These are phyloP conservation scores for Rhizoclosmatium globosum DNA, from an alignment of 192 early-diverging fungal genomes.

Conservation along the genomic window DNA sequence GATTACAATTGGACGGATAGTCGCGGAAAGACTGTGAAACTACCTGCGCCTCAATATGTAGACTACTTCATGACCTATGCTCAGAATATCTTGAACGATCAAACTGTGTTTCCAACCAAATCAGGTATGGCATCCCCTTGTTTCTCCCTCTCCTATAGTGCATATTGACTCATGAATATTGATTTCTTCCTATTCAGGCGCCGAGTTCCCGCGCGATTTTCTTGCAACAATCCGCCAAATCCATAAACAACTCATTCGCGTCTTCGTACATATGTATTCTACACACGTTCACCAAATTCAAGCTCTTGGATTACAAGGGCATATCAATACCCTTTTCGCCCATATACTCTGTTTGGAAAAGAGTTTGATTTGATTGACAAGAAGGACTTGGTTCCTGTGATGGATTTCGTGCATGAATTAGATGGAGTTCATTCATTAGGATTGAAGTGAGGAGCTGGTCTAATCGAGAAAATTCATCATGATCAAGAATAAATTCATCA, in stretches of 20 bases:
- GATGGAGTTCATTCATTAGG: slow-evolving; percentile 14
- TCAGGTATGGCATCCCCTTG: slow-evolving; percentile 60
- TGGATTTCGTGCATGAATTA: slow-evolving; percentile 72
- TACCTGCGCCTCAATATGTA: slow-evolving; percentile 94
- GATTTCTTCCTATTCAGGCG: slow-evolving; percentile 55
- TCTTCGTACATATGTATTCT: slow-evolving; percentile 95
- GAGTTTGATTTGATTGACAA: slow-evolving; percentile 95
- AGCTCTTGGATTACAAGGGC: slow-evolving; percentile 81
- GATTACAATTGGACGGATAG: slow-evolving; percentile 96
- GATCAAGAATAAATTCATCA: no score
- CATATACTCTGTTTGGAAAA: slow-evolving; percentile 93
- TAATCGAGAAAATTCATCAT: no score
- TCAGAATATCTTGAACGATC: slow-evolving; percentile 87
- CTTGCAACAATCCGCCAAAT: slow-evolving; percentile 71
- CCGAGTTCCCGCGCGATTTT: slow-evolving; percentile 88
- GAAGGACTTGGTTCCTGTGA: slow-evolving; percentile 86
- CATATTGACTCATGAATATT: not conserved
- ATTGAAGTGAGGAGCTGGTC: not conserved
- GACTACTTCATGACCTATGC: slow-evolving; percentile 92
- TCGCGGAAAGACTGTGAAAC: slow-evolving; percentile 78
- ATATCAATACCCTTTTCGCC: slow-evolving; percentile 96
- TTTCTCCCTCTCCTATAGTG: not conserved
- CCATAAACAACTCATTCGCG: slow-evolving; percentile 85
- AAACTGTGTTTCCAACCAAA: slow-evolving; percentile 93
- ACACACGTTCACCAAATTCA: slow-evolving; percentile 88